phyloP scores from a whole-genome alignment of 441 rosid species.

The Brassica balearica region DNA sequence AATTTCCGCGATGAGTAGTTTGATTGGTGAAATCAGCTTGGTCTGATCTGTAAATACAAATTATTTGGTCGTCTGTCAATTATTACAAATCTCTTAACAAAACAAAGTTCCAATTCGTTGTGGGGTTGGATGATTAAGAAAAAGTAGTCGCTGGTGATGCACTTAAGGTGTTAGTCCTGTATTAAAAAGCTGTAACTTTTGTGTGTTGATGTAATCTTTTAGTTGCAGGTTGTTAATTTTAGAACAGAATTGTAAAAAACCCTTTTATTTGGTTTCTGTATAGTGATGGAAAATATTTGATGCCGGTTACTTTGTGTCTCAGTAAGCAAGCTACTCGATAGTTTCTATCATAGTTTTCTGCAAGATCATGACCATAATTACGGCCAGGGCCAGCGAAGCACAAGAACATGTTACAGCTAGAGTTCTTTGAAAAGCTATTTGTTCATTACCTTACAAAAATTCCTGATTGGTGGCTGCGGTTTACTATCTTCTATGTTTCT shows the following conservation, averaged over 20 bases:
- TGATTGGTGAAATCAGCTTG: not conserved
- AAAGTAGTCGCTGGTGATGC: not conserved
- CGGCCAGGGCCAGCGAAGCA: too few species aligned
- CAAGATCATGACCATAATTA: not conserved
- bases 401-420: too few species aligned
- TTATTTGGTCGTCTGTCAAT: not conserved
- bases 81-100: not conserved
- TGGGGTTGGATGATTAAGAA: not conserved
- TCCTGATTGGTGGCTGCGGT: slow-evolving; percentile 12
- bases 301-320: not conserved
- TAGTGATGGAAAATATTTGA: not conserved
- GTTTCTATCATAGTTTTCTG: not conserved
- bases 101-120: not conserved
- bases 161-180: not conserved
- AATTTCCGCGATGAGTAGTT: not conserved
- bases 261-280: not conserved
- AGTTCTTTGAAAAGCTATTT: too few species aligned
- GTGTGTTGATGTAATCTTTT: not conserved
- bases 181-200: not conserved
- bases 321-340: not conserved
- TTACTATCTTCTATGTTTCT: slow-evolving; percentile 34
- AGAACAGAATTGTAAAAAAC: not conserved
- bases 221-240: not conserved
- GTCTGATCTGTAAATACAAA: not conserved
- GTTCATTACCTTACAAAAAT: too few species aligned